These are phyloP conservation scores for Picea engelmannii DNA, from an alignment of 83 land plant genomes.

Conservation along the genomic window DNA sequence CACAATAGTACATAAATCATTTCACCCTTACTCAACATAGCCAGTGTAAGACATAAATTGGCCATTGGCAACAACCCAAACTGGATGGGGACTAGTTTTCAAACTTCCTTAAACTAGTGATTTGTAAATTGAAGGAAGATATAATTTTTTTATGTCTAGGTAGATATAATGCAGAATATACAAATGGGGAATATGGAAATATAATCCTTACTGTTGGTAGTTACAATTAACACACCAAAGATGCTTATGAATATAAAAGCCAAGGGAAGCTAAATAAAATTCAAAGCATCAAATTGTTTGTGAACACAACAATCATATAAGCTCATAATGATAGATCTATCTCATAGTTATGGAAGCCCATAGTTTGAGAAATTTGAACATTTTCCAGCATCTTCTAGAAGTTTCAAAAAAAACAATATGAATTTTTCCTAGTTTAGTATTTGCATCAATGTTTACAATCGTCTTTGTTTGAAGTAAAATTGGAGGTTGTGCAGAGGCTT, in stretches of 20 bases:
- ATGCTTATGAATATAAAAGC: background rate
- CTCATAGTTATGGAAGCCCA: too few relatives aligned
- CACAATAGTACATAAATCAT: background rate
- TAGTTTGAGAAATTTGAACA: too few relatives aligned
- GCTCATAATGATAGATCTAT: too few relatives aligned
- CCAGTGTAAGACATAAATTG: background rate
- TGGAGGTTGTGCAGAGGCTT: too few relatives aligned
- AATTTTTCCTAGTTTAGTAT: too few relatives aligned
- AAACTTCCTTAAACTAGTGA: background rate
- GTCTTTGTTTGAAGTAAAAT: too few relatives aligned
- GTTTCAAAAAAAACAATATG: too few relatives aligned
- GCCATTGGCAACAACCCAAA: too few relatives aligned
- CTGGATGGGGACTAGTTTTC: too few relatives aligned
- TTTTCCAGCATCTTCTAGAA: too few relatives aligned
- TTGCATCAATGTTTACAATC: too few relatives aligned
- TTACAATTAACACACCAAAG: constrained; percentile 1
- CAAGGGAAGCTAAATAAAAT: background rate
- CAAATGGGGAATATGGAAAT: background rate
- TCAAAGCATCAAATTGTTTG: background rate
- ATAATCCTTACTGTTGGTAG: background rate
- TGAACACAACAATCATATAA: too few relatives aligned
- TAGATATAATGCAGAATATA: background rate
- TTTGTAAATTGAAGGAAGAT: background rate
- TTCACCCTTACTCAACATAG: background rate
- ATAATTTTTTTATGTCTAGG: background rate